phyloP scores from a whole-genome alignment of 805 yeast genomes.

The Sungouiella thailandica region DNA sequence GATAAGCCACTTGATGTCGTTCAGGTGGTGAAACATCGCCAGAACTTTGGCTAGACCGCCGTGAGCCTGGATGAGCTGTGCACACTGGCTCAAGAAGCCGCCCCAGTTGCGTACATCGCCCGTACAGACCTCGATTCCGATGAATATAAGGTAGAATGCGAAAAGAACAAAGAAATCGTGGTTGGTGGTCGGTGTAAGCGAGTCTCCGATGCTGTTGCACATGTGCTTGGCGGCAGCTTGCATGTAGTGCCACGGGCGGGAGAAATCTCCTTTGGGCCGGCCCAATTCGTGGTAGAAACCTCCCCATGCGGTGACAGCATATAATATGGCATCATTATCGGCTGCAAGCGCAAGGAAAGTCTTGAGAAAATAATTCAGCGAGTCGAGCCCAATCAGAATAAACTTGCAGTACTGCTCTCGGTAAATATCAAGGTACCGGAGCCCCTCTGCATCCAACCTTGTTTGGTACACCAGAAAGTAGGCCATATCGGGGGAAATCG shows the following conservation, averaged over 20 bases:
- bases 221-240: slow-evolving; percentile 15
- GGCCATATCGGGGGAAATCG: not conserved
- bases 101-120: slow-evolving; percentile 19
- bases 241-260: slow-evolving; percentile 17
- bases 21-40: slow-evolving; percentile 9
- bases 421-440: slow-evolving; percentile 14
- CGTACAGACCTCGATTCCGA: slow-evolving; percentile 18
- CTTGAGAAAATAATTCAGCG: slow-evolving; percentile 17
- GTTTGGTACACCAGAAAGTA: slow-evolving; percentile 1
- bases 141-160: slow-evolving; percentile 15
- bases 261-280: slow-evolving; percentile 11
- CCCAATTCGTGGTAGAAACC: slow-evolving; percentile 15
- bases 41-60: slow-evolving; percentile 14
- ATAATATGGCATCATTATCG: slow-evolving; percentile 12
- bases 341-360: slow-evolving; percentile 15
- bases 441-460: slow-evolving; percentile 14
- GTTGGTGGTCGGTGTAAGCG: slow-evolving; percentile 9
- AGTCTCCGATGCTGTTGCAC: slow-evolving; percentile 13
- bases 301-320: slow-evolving; percentile 18
- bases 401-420: slow-evolving; percentile 13
- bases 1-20: slow-evolving; percentile 18
- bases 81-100: slow-evolving; percentile 13
- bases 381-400: slow-evolving; percentile 12
- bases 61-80: slow-evolving; percentile 8
- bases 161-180: slow-evolving; percentile 13